These are phyloP conservation scores for Puccinellia tenuiflora DNA, from an alignment of 176 grass and related monocot genomes.

Conservation along the genomic window DNA sequence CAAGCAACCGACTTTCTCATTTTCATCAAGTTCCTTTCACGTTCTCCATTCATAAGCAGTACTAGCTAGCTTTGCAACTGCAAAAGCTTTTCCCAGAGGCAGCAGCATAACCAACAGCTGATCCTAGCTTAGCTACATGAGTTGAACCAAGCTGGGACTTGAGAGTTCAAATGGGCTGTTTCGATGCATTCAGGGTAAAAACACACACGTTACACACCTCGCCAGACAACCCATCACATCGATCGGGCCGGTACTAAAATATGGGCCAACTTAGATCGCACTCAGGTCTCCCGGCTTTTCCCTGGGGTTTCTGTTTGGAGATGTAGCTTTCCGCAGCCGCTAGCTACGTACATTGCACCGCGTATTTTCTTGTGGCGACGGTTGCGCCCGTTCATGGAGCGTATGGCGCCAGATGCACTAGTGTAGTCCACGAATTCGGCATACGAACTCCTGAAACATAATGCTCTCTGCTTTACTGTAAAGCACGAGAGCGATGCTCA, in stretches of 20 bases:
- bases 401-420: slow-evolving; percentile 8
- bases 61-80: neutral
- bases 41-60: neutral
- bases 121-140: neutral
- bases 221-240: slow-evolving; percentile 7
- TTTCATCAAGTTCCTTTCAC: neutral
- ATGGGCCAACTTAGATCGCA: slow-evolving; percentile 40
- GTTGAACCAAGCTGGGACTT: neutral
- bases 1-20: neutral
- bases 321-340: slow-evolving; percentile 39
- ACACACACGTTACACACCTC: neutral
- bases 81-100: slow-evolving; percentile 9
- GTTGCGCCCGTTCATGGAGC: neutral
- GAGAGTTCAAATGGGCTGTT: neutral
- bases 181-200: neutral
- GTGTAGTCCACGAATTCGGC: slow-evolving; percentile 34
- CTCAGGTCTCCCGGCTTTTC: slow-evolving; percentile 14
- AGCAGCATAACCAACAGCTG: neutral
- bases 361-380: slow-evolving; percentile 15
- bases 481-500: neutral
- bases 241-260: slow-evolving; percentile 15
- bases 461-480: neutral
- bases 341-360: neutral
- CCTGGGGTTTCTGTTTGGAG: neutral
- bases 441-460: neutral